Base-by-base conservation (phyloP, 371 early-diverging fungal genomes). In the Mucor saturninus region DNA sequence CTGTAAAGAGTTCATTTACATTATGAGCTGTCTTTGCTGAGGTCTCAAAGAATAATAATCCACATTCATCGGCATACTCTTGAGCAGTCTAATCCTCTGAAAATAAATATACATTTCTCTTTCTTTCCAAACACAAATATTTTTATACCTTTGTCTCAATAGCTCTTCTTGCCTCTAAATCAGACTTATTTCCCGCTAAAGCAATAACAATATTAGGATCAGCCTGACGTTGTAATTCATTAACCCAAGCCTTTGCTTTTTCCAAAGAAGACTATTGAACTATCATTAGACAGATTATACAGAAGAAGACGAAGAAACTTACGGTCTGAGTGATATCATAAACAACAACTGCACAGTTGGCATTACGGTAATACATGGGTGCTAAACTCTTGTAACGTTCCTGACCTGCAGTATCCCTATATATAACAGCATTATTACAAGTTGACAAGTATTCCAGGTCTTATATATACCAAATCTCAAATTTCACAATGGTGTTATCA, bases 331-430 rank as follows among this genome's bases (percentile, higher is more conserved):
- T 98, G 69, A 99, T 93, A 82, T 99, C 99, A 73, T 98, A 99
- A 14, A 93, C 98, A 26, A 98, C 95, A 5, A 97, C 90, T 4
- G 97, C 98, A 55, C 94, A 95, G 75, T 93, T 93, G 21, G 99
- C 98, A 73, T 95, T 96, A 57, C 99, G 86, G 77, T 99, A 99
- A 81, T 98, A 99, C 95, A 97, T 98, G 38, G 97, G 98, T 39
- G 99, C 99, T 71, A 99, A 90, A 65, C 92, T 91, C 88, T 92
- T 92, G 81, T 94, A 96, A 59, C 95, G 85, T 79, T 96, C 96
- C 84, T 93, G 95, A 50, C 93, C 95, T 29, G 96, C 96, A 5
- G 97, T 96, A 69, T 96, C 97, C 97, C 89, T 89, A 46, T 21
- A 46, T 21, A 2, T 46, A 7, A 3, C 21, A 11, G 9, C 10